These are phyloP conservation scores for Heracleum sosnowskyi DNA, from an alignment of 129 eudicot genomes.

Conservation along the genomic window DNA sequence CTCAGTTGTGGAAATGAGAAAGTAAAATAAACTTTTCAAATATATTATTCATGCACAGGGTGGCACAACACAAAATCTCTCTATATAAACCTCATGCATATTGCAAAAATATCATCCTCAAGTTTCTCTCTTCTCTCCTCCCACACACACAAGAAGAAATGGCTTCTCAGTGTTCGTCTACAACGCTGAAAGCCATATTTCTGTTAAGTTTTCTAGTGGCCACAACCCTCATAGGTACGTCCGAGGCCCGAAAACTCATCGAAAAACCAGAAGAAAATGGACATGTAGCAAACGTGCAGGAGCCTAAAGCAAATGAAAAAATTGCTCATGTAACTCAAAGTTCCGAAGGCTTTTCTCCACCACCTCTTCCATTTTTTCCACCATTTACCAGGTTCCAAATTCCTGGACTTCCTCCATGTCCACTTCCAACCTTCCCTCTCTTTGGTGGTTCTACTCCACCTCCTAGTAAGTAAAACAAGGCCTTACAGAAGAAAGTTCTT, in stretches of 20 bases:
- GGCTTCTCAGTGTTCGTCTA: slow-evolving; percentile 9
- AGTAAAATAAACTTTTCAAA: background rate
- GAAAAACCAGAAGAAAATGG: slow-evolving; percentile 2
- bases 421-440: slow-evolving; percentile 3
- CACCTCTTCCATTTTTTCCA: background rate
- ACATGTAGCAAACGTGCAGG: background rate
- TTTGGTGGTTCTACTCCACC: background rate
- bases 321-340: background rate
- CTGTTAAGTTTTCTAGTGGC: background rate
- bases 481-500: background rate
- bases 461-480: background rate
- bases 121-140: background rate
- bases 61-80: background rate
- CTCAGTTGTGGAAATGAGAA: background rate
- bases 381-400: background rate
- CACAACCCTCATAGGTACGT: background rate
- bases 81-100: background rate
- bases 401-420: slow-evolving; percentile 8
- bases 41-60: background rate
- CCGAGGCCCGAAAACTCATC: background rate
- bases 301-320: background rate
- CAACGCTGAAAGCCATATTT: background rate
- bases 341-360: background rate
- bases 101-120: background rate
- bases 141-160: background rate